Conservation (phyloP, 306 rosid genomes). For the Amphicarpaea edgeworthii region DNA sequence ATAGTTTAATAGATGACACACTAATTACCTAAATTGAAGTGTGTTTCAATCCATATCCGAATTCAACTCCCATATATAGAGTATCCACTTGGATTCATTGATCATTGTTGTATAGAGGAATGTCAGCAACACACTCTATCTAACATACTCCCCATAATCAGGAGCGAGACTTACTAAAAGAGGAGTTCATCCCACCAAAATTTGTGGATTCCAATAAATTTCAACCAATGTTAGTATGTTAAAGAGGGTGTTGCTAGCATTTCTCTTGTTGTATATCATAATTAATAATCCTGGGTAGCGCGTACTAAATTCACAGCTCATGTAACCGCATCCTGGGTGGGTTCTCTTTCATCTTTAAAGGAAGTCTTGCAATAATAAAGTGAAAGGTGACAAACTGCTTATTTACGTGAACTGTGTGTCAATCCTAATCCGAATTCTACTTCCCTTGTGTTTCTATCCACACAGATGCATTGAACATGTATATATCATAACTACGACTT, state of each 20-base stretch:
- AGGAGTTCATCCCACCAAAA: neutral
- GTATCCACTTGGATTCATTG: neutral
- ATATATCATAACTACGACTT: conserved; percentile 7
- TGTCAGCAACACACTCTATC: neutral
- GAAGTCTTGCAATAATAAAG: neutral
- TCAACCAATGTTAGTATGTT: neutral
- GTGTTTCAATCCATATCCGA: neutral
- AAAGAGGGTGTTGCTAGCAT: too few species aligned
- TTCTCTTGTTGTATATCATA: too few species aligned
- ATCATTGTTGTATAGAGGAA: neutral
- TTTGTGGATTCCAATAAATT: neutral
- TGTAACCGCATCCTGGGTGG: neutral
- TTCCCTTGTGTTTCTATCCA: neutral
- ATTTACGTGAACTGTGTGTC: neutral
- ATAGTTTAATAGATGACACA: neutral
- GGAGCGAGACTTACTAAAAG: neutral
- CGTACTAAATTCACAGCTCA: neutral
- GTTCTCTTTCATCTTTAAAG: neutral
- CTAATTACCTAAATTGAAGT: too few species aligned
- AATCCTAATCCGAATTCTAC: neutral
- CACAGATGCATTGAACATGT: neutral
- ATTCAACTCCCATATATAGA: neutral
- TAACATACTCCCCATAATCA: neutral
- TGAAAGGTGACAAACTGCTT: neutral
- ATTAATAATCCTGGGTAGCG: neutral